These are phyloP conservation scores for Pyrus bretschneideri DNA, from an alignment of 306 rosid species.

Conservation along the genomic window DNA sequence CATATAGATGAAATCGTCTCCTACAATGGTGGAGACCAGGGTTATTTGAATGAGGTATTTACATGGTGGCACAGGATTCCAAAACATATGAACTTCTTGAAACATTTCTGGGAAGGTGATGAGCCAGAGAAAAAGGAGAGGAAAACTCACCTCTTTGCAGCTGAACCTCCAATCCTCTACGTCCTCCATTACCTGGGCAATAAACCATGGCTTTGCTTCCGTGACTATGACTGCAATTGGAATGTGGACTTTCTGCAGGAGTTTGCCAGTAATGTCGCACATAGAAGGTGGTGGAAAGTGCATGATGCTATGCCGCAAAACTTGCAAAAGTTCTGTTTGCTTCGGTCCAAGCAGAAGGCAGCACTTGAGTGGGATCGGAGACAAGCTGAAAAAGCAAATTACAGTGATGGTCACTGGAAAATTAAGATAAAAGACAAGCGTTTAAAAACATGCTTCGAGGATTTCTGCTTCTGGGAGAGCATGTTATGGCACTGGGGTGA, in stretches of 20 bases:
- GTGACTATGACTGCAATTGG: constrained; percentile 96
- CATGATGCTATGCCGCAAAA: constrained; percentile 86
- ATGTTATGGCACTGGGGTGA: constrained; percentile 98
- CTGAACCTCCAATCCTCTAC: constrained; percentile 73
- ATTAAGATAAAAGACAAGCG: constrained; percentile 53
- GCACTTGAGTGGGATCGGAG: constrained; percentile 82
- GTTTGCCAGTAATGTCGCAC: constrained; percentile 89
- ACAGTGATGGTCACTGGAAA: constrained; percentile 78
- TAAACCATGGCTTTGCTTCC: constrained; percentile 87
- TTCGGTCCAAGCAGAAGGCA: constrained; percentile 85
- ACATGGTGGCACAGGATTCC: constrained; percentile 99
- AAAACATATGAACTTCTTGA: constrained; percentile 91
- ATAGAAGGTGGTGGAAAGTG: constrained; percentile 80
- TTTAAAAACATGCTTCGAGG: constrained; percentile 64
- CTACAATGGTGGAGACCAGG: constrained; percentile 97
- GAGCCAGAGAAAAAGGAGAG: constrained; percentile 64
- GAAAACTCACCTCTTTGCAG: constrained; percentile 73
- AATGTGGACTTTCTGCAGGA: constrained; percentile 69
- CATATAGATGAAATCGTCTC: constrained; percentile 76
- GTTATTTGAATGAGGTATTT: constrained; percentile 78
- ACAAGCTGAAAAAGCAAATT: constrained; percentile 66
- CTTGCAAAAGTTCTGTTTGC: constrained; percentile 71
- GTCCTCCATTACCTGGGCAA: constrained; percentile 82
- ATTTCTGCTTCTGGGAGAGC: constrained; percentile 68
- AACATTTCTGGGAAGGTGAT: constrained; percentile 90